These are phyloP conservation scores for Cyberlindnera subsufficiens DNA, from an alignment of 805 yeast species.

Conservation along the genomic window DNA sequence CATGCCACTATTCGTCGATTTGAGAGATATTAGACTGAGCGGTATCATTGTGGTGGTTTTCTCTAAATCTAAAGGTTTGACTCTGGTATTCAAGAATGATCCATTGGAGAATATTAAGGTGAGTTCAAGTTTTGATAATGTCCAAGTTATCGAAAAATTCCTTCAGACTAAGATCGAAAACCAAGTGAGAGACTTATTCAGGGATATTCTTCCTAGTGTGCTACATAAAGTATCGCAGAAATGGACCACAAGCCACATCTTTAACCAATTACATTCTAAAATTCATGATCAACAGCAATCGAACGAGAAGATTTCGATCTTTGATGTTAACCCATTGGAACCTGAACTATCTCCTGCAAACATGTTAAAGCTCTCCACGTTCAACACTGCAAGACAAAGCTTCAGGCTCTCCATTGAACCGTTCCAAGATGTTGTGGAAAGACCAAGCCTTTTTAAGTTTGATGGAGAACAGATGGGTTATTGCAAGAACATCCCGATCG, in stretches of 20 bases:
- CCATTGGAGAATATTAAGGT: conserved; percentile 81
- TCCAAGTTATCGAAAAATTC: conserved; percentile 77
- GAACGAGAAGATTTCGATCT: conserved; percentile 33
- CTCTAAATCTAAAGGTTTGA: conserved; percentile 74
- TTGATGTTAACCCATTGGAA: conserved; percentile 48
- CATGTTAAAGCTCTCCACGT: conserved; percentile 57
- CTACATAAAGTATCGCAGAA: conserved; percentile 69
- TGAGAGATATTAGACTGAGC: conserved; percentile 64
- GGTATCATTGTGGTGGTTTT: conserved; percentile 86
- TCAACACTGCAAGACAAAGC: conserved; percentile 75
- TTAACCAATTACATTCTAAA: conserved; percentile 21
- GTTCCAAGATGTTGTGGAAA: conserved; percentile 50
- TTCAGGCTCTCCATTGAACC: conserved; percentile 61
- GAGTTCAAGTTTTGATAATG: conserved; percentile 79
- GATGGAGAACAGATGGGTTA: conserved; percentile 11
- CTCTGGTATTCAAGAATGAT: conserved; percentile 83
- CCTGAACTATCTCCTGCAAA: conserved; percentile 64
- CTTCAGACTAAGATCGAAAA: conserved; percentile 77
- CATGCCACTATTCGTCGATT: conserved; percentile 70
- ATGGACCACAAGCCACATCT: conserved; percentile 42
- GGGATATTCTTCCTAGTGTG: conserved; percentile 79
- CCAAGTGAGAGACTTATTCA: conserved; percentile 72
- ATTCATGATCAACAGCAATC: conserved; percentile 8
- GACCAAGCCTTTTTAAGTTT: conserved; percentile 33
- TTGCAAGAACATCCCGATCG: conserved; percentile 20